Conservation (phyloP, 108 stramenopile species). For the Cylindrotheca closterium region DNA sequence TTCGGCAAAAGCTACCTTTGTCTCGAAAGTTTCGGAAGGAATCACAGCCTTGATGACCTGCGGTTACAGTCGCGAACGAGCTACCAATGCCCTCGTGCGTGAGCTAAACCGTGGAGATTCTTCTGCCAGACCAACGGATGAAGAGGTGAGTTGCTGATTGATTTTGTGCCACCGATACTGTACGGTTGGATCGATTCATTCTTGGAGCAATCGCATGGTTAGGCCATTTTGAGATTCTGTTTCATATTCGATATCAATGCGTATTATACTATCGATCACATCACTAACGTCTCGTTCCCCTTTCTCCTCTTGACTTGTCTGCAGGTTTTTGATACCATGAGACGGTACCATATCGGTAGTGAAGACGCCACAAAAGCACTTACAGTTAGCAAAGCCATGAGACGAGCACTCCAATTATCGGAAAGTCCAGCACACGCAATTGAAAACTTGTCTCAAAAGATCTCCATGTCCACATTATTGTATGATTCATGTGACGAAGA, state of each 20-base stretch:
- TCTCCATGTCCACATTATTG: slow-evolving; percentile 23
- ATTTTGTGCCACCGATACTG: too few species aligned
- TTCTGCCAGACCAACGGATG: slow-evolving; percentile 39
- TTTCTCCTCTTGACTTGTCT: not conserved
- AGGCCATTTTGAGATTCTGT: too few species aligned
- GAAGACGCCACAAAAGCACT: slow-evolving; percentile 61
- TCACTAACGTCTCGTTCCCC: too few species aligned
- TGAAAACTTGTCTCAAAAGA: slow-evolving; percentile 46
- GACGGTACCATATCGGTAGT: slow-evolving; percentile 40
- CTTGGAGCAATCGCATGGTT: too few species aligned
- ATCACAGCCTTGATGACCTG: slow-evolving; percentile 40
- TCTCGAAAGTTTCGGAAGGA: slow-evolving; percentile 35
- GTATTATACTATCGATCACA: too few species aligned
- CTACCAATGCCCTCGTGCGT: slow-evolving; percentile 38
- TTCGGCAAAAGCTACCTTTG: slow-evolving; percentile 42
- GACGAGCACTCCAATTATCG: slow-evolving; percentile 20
- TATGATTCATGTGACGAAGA: slow-evolving; percentile 14
- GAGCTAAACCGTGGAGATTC: slow-evolving; percentile 45
- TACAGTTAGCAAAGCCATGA: slow-evolving; percentile 53
- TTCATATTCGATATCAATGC: too few species aligned
- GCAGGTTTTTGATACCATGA: slow-evolving; percentile 66
- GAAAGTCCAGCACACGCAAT: slow-evolving; percentile 40
- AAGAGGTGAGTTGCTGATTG: slow-evolving; percentile 50
- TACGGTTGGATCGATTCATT: too few species aligned
- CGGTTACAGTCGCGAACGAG: slow-evolving; percentile 64